Conservation (phyloP, 2,329 filamentous ascomycete genomes). For the Lachnellula arida region DNA sequence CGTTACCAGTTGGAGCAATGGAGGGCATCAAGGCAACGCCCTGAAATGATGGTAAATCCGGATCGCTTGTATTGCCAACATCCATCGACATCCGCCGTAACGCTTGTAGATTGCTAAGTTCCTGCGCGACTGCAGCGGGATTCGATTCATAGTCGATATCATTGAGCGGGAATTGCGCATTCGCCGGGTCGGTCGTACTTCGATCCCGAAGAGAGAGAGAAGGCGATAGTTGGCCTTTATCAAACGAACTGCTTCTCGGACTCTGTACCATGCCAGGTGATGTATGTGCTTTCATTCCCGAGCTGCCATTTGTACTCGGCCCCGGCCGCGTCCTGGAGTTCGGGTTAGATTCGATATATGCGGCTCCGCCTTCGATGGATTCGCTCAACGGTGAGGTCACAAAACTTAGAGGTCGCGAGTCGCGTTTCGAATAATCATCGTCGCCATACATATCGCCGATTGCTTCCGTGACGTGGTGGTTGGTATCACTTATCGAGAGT, state of each 20-base stretch:
- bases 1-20: conserved; percentile 64
- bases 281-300: conserved; percentile 26
- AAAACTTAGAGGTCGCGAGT: conserved; percentile 58
- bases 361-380: conserved; percentile 31
- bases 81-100: conserved; percentile 76
- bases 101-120: conserved; percentile 68
- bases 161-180: conserved; percentile 60
- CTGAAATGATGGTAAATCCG: conserved; percentile 71
- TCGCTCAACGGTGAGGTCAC: conserved; percentile 39
- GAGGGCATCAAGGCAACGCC: conserved; percentile 61
- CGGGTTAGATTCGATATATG: conserved; percentile 25
- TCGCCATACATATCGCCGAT: conserved; percentile 71
- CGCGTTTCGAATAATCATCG: conserved; percentile 46
- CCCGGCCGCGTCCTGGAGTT: conserved; percentile 20
- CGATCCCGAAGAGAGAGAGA: conserved; percentile 34
- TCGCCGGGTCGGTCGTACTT: conserved; percentile 46
- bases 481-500: conserved; percentile 58
- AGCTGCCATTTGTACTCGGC: conserved; percentile 25
- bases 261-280: conserved; percentile 29
- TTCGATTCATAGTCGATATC: conserved; percentile 72
- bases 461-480: conserved; percentile 70
- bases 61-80: conserved; percentile 57
- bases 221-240: conserved; percentile 35
- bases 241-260: conserved; percentile 27
- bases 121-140: conserved; percentile 66